A percentile compares a stretch with the other conserved stretches of the same genome.
phyloP scores from a whole-genome alignment of 2,329 filamentous ascomycete genomes.

The Hypomyces perniciosus region DNA sequence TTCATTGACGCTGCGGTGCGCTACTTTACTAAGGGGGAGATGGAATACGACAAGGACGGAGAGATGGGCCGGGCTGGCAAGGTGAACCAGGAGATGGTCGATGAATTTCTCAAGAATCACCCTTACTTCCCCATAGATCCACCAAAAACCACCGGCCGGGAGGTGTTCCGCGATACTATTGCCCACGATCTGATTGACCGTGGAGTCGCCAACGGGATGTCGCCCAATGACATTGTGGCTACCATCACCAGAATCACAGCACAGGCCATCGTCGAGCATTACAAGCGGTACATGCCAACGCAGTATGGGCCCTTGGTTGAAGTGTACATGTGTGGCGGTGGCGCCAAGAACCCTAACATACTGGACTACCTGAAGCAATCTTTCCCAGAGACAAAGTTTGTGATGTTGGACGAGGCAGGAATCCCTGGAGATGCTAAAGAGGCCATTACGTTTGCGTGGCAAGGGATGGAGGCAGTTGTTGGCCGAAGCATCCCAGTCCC shows the following conservation, averaged over 20 bases:
- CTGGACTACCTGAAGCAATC: slow-evolving; percentile 42
- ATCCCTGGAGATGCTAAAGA: slow-evolving; percentile 54
- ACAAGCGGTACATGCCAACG: slow-evolving; percentile 40
- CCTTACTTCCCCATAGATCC: slow-evolving; percentile 46
- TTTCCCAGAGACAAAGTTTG: slow-evolving; percentile 43
- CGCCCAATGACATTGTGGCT: slow-evolving; percentile 47
- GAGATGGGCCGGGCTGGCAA: slow-evolving; percentile 42
- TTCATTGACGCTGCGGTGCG: slow-evolving; percentile 53
- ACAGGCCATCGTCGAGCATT: slow-evolving; percentile 48
- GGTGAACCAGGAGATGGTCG: slow-evolving; percentile 45
- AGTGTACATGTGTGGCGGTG: slow-evolving; percentile 56
- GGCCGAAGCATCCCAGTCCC: slow-evolving; percentile 50
- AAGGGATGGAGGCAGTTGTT: slow-evolving; percentile 53
- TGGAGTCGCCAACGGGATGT: slow-evolving; percentile 38
- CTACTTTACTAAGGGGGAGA: slow-evolving; percentile 44
- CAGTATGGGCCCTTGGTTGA: slow-evolving; percentile 38
- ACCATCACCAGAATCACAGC: slow-evolving; percentile 55
- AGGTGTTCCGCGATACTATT: slow-evolving; percentile 53
- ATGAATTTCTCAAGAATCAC: slow-evolving; percentile 40
- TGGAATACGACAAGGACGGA: slow-evolving; percentile 47
- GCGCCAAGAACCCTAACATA: slow-evolving; percentile 54
- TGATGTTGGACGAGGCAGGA: slow-evolving; percentile 52
- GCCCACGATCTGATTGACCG: slow-evolving; percentile 46
- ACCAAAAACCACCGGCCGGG: slow-evolving; percentile 53
- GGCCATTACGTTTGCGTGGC: slow-evolving; percentile 49